Percentiles rank a stretch among this genome's conserved stretches.
These are phyloP conservation scores for Micractinium sp. DNA, from an alignment of 139 green algal species.

Conservation along the genomic window DNA sequence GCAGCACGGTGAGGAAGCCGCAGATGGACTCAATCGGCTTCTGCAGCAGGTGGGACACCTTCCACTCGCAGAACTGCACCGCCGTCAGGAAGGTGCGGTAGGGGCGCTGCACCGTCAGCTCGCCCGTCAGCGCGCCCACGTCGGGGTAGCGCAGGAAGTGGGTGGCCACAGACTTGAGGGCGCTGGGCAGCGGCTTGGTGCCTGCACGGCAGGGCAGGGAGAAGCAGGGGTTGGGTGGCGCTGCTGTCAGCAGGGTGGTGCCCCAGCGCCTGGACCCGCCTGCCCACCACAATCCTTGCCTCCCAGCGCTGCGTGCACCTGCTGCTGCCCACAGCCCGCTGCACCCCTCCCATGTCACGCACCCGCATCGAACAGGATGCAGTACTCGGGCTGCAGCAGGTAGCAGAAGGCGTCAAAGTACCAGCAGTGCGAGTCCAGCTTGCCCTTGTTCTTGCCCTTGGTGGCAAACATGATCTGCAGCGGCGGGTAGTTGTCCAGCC, in stretches of 20 bases:
- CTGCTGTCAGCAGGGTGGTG: background rate
- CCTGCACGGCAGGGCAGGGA: background rate
- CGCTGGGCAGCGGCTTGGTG: conserved; percentile 41
- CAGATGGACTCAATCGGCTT: conserved; percentile 55
- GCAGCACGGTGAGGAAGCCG: conserved; percentile 54
- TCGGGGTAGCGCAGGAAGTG: conserved; percentile 52
- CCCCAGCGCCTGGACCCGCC: background rate
- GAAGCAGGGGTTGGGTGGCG: background rate
- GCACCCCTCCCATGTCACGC: background rate
- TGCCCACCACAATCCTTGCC: too few relatives aligned
- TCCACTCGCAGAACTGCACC: conserved; percentile 58
- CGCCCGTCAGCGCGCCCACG: conserved; percentile 49
- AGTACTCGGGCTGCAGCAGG: conserved; percentile 55
- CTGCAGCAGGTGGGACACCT: conserved; percentile 50
- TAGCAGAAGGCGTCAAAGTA: conserved; percentile 56
- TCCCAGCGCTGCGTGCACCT: background rate
- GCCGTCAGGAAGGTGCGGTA: conserved; percentile 52
- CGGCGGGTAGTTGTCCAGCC: conserved; percentile 55
- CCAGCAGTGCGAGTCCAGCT: conserved; percentile 59
- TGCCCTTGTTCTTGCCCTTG: conserved; percentile 54
- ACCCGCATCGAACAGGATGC: conserved; percentile 53
- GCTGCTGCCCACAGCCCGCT: background rate
- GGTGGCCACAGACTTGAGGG: conserved; percentile 34
- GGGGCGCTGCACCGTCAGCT: conserved; percentile 47
- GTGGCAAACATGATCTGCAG: conserved; percentile 55